These are phyloP conservation scores for Candida nitratophila DNA, from an alignment of 805 yeast genomes.

Conservation along the genomic window DNA sequence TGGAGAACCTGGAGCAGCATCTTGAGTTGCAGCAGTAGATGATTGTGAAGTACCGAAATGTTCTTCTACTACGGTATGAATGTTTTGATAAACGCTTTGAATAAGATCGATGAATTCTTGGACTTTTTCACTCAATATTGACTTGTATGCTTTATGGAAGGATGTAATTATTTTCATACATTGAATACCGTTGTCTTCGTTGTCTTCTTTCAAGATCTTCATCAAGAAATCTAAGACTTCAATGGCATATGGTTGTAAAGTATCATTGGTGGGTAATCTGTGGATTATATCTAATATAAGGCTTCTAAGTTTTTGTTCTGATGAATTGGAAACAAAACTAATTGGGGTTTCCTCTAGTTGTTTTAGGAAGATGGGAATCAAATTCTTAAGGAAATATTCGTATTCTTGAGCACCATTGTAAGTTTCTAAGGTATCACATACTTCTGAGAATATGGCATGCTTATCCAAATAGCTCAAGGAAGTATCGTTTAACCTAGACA, in stretches of 20 bases:
- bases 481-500: constrained; percentile 49
- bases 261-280: constrained; percentile 76
- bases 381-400: constrained; percentile 59
- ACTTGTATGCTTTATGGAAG: constrained; percentile 78
- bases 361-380: constrained; percentile 64
- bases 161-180: constrained; percentile 84
- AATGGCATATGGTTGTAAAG: constrained; percentile 63
- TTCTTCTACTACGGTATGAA: constrained; percentile 66
- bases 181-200: constrained; percentile 91
- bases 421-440: constrained; percentile 81
- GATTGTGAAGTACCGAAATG: constrained; percentile 40
- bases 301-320: constrained; percentile 74
- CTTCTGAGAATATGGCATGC: constrained; percentile 68
- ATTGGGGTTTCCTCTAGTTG: constrained; percentile 64
- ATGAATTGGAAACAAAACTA: constrained; percentile 56
- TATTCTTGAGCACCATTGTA: constrained; percentile 79
- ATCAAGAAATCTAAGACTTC: constrained; percentile 55
- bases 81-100: constrained; percentile 67
- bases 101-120: constrained; percentile 74
- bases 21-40: background rate
- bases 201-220: constrained; percentile 60
- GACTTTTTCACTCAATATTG: constrained; percentile 59
- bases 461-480: constrained; percentile 50
- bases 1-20: constrained; percentile 6
- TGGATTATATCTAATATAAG: constrained; percentile 72